Evolutionary conservation across 2,329 filamentous ascomycete genomes (phyloP).

Genomic region (Neoarthrinium moseri): DNA sequence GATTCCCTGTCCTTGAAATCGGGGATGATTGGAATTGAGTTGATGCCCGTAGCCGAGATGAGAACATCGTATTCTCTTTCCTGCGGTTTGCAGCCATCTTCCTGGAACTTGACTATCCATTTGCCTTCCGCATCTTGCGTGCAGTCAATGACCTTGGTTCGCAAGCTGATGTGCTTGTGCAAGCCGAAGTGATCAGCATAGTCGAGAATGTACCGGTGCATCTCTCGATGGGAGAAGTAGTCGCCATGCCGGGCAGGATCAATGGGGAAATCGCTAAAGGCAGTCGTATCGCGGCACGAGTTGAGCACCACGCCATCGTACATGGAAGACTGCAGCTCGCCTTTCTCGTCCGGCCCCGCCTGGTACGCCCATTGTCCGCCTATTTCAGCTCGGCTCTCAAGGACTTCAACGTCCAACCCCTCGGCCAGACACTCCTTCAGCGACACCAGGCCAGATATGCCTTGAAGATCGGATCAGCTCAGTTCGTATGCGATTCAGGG

Average conservation of each 20-base stretch:
- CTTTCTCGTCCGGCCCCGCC: conserved; percentile 15
- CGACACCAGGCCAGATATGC: conserved; percentile 31
- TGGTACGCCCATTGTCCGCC: conserved; percentile 39
- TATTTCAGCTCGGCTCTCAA: conserved; percentile 31
- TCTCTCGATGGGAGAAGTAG: conserved; percentile 32
- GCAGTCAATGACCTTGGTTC: conserved; percentile 30
- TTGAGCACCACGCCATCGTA: conserved; percentile 35
- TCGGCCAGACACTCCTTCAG: conserved; percentile 37
- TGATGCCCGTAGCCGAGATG: conserved; percentile 32
- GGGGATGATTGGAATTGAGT: conserved; percentile 28
- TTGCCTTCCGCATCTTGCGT: conserved; percentile 20
- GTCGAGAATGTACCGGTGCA: conserved; percentile 33
- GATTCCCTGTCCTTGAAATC: conserved; percentile 27
- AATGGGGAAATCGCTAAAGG: conserved; percentile 37
- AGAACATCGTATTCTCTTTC: conserved; percentile 30
- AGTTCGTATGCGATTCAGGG: too few relatives aligned
- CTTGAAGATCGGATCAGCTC: conserved; percentile 16
- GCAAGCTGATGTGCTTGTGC: conserved; percentile 30
- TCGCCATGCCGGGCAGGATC: conserved; percentile 35
- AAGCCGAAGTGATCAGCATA: conserved; percentile 35
- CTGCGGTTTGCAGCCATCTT: conserved; percentile 15
- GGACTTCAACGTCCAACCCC: conserved; percentile 31
- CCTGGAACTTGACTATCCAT: conserved; percentile 27
- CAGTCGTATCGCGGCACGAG: conserved; percentile 35
- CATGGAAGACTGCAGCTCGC: conserved; percentile 29